Percentiles rank a stretch among this genome's conserved stretches.
These are phyloP conservation scores for Cercospora sp. DNA, from an alignment of 2,329 filamentous ascomycete species.

Conservation along the genomic window DNA sequence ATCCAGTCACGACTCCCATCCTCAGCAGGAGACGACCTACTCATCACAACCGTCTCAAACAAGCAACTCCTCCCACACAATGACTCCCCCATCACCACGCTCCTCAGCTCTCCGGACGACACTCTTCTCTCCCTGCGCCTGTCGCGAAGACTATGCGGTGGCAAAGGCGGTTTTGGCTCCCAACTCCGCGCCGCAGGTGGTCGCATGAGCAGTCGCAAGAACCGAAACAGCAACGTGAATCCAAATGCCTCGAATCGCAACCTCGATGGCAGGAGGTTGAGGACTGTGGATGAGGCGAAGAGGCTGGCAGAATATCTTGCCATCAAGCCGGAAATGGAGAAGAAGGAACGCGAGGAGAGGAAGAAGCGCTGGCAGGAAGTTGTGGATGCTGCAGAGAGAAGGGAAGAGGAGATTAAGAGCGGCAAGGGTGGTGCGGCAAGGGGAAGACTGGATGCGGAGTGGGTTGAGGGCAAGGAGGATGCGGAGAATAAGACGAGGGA, in stretches of 20 bases:
- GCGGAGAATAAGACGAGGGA: slow-evolving; percentile 78
- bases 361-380: slow-evolving; percentile 84
- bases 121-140: slow-evolving; percentile 81
- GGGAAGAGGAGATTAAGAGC: slow-evolving; percentile 77
- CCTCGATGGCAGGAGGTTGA: slow-evolving; percentile 81
- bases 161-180: slow-evolving; percentile 96
- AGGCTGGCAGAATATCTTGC: slow-evolving; percentile 91
- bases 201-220: slow-evolving; percentile 95
- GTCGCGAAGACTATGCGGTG: slow-evolving; percentile 76
- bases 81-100: slow-evolving; percentile 57
- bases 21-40: slow-evolving; percentile 58
- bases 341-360: slow-evolving; percentile 84
- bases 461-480: slow-evolving; percentile 94
- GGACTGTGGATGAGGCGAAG: slow-evolving; percentile 94
- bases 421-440: slow-evolving; percentile 62
- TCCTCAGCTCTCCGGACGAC: slow-evolving; percentile 54
- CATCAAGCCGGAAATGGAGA: slow-evolving; percentile 96
- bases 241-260: slow-evolving; percentile 85
- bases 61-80: slow-evolving; percentile 63
- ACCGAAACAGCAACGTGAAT: slow-evolving; percentile 72
- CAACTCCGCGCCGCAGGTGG: slow-evolving; percentile 95
- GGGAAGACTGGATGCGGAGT: slow-evolving; percentile 75
- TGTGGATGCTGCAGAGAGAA: slow-evolving; percentile 77
- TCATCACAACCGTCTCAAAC: slow-evolving; percentile 81
- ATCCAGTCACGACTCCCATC: slow-evolving; percentile 59